Conservation (phyloP, 1,139 yeast genomes). For the Lodderomyces beijingensis region DNA sequence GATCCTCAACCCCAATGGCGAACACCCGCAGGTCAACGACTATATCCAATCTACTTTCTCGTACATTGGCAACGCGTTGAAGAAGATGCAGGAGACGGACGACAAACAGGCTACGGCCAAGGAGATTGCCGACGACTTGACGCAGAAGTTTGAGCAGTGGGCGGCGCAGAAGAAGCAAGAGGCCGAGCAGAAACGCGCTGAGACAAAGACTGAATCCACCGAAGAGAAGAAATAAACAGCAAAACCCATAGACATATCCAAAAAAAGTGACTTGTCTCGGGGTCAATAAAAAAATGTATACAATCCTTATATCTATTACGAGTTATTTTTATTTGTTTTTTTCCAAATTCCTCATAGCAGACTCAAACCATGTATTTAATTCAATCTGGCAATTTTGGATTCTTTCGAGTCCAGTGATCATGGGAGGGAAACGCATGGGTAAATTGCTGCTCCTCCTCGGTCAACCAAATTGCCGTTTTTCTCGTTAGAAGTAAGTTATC, state of each 20-base stretch:
- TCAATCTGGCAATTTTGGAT: slow-evolving; percentile 28
- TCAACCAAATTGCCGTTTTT: too few relatives aligned
- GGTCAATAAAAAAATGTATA: slow-evolving; percentile 35
- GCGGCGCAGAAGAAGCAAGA: slow-evolving; percentile 14
- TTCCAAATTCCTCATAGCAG: slow-evolving; percentile 35
- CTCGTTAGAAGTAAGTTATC: too few relatives aligned
- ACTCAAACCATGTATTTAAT: slow-evolving; percentile 52
- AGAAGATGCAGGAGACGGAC: slow-evolving; percentile 27
- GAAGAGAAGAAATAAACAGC: background rate
- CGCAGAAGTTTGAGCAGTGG: slow-evolving; percentile 28
- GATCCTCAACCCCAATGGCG: slow-evolving; percentile 27
- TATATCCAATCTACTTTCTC: slow-evolving; percentile 24
- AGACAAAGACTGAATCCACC: background rate
- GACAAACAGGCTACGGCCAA: slow-evolving; percentile 34
- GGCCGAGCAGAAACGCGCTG: background rate
- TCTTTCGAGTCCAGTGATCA: too few relatives aligned
- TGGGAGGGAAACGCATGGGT: too few relatives aligned
- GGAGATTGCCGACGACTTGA: slow-evolving; percentile 38
- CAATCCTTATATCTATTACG: slow-evolving; percentile 54
- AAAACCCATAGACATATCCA: background rate
- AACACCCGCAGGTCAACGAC: slow-evolving; percentile 24
- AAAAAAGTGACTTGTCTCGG: too few relatives aligned
- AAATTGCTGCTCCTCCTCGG: too few relatives aligned
- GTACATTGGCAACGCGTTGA: slow-evolving; percentile 25
- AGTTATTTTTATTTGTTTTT: slow-evolving; percentile 13